A percentile compares a stretch with the other conserved stretches of the same genome.
phyloP scores from a whole-genome alignment of 2,329 filamentous ascomycete genomes.

The Paecilomyces dactylethromorphus region DNA sequence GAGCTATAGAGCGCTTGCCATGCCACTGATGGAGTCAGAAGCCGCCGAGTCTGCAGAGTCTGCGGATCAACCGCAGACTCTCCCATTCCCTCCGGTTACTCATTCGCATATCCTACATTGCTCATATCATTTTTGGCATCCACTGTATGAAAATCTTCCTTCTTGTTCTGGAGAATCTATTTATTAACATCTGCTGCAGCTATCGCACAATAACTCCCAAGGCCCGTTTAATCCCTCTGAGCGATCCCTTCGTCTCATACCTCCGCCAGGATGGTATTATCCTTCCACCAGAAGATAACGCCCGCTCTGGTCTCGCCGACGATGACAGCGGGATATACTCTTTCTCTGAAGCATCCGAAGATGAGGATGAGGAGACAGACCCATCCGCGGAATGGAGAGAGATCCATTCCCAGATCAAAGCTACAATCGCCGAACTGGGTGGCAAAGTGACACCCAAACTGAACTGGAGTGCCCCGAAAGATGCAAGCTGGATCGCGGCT shows the following conservation, averaged over 20 bases:
- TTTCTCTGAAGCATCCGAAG: constrained; percentile 41
- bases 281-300: constrained; percentile 51
- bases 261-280: constrained; percentile 89
- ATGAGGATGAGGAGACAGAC: constrained; percentile 53
- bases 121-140: constrained; percentile 89
- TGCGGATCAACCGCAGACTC: constrained; percentile 14
- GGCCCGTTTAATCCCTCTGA: constrained; percentile 74
- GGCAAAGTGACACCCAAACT: constrained; percentile 86
- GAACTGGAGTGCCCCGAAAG: constrained; percentile 96
- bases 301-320: constrained; percentile 23
- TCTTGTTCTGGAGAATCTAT: not conserved
- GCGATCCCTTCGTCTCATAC: constrained; percentile 71
- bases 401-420: constrained; percentile 69
- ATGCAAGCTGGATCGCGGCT: constrained; percentile 82
- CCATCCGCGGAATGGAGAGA: constrained; percentile 56
- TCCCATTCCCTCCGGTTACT: constrained; percentile 76
- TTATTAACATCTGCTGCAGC: constrained; percentile 34
- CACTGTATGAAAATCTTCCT: constrained; percentile 46
- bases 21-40: constrained; percentile 21
- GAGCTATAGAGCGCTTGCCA: constrained; percentile 6
- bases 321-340: constrained; percentile 57
- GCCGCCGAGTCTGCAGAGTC: not conserved
- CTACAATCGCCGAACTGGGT: constrained; percentile 71
- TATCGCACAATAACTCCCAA: constrained; percentile 78
- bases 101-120: constrained; percentile 87